These are phyloP conservation scores for Sophora flavescens DNA, from an alignment of 306 rosid genomes.

Conservation along the genomic window DNA sequence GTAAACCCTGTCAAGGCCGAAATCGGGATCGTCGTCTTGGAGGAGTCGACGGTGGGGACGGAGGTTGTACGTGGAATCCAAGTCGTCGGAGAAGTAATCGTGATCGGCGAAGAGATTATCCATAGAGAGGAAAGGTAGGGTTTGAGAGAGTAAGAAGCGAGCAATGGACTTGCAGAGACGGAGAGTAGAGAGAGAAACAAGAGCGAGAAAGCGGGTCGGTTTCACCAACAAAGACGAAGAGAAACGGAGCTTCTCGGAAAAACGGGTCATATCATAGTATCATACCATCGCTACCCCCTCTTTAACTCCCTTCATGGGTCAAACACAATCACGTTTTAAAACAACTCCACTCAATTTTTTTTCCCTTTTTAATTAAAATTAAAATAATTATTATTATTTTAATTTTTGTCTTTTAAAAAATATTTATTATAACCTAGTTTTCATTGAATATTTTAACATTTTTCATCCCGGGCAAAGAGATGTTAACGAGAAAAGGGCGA, in stretches of 20 bases:
- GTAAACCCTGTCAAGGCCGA: slow-evolving; percentile 61
- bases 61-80: slow-evolving; percentile 47
- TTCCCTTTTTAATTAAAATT: no score
- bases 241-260: slow-evolving; percentile 63
- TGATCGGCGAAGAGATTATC: slow-evolving; percentile 49
- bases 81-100: slow-evolving; percentile 57
- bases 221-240: slow-evolving; percentile 44
- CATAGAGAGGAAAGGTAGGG: slow-evolving; percentile 73
- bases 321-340: no score
- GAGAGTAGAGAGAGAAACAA: slow-evolving; percentile 65
- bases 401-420: no score
- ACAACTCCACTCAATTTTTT: no score
- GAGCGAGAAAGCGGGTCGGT: slow-evolving; percentile 72
- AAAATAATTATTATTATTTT: no score
- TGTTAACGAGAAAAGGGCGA: no score
- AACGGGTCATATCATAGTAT: slow-evolving; percentile 67
- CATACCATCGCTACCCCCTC: slow-evolving; percentile 6
- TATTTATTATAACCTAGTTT: no score
- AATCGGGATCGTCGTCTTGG: slow-evolving; percentile 53
- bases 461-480: no score
- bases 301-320: not conserved
- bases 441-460: no score
- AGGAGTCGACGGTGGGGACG: slow-evolving; percentile 66
- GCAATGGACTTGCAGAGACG: slow-evolving; percentile 69
- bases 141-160: slow-evolving; percentile 61